phyloP scores from a whole-genome alignment of 768 basidiomycete genomes.

The Pleurotus djamor region DNA sequence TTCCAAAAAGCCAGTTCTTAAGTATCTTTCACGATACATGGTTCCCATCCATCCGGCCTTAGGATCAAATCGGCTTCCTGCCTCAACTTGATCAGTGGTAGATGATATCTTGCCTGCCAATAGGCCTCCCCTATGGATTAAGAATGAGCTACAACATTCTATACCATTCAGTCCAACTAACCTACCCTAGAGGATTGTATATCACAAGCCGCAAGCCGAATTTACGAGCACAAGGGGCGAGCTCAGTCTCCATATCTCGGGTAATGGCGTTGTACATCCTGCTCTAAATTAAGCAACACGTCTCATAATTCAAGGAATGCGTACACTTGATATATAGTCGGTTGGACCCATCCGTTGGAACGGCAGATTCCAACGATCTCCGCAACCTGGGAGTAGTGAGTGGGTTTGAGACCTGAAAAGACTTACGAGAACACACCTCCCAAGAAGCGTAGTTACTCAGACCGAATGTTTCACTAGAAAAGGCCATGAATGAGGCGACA shows the following conservation, averaged over 20 bases:
- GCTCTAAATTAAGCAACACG: not conserved
- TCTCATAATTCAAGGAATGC: not conserved
- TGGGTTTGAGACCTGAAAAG: not conserved
- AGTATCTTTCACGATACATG: slow-evolving; percentile 44
- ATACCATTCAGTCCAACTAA: not conserved
- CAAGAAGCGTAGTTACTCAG: slow-evolving; percentile 45
- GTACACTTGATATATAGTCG: slow-evolving; percentile 38
- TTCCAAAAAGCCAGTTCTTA: slow-evolving; percentile 38
- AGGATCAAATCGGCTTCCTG: slow-evolving; percentile 38
- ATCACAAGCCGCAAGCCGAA: slow-evolving; percentile 37
- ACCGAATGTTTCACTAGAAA: slow-evolving; percentile 40
- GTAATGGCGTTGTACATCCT: slow-evolving; percentile 17
- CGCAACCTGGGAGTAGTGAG: slow-evolving; percentile 29
- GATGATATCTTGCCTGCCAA: slow-evolving; percentile 44
- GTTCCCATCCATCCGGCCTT: slow-evolving; percentile 30
- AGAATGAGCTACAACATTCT: not conserved
- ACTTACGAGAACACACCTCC: slow-evolving; percentile 26
- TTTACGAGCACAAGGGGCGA: slow-evolving; percentile 46
- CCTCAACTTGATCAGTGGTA: slow-evolving; percentile 22
- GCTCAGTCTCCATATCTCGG: slow-evolving; percentile 20
- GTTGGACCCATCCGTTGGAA: slow-evolving; percentile 36
- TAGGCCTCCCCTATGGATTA: slow-evolving; percentile 33
- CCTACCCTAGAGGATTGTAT: slow-evolving; percentile 38
- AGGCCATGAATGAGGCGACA: not conserved
- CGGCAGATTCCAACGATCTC: slow-evolving; percentile 45